Base-by-base conservation (phyloP, 2,329 filamentous ascomycete species). In the Beauveria rudraprayagi region DNA sequence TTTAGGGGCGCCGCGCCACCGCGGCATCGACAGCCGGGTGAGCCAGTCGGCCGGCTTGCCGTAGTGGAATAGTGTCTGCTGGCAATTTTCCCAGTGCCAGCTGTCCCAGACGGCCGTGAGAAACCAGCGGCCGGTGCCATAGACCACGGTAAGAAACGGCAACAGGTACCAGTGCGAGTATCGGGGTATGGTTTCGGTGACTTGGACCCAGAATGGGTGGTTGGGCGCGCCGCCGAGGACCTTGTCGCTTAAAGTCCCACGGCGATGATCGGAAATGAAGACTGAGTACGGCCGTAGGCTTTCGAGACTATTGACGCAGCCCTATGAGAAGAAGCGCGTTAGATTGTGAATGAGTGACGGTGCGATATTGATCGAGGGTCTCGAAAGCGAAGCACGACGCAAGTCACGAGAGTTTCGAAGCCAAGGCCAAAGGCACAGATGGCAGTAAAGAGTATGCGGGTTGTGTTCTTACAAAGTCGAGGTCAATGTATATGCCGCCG, bases 401-500 rank as follows among this genome's bases (percentile, higher is more conserved):
- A 19, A 37, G n/a, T 19, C 10, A 14, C 11, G 48, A 16, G 9
- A 10, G 3, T 14, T 37, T 37, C 34, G 4, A 37, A 14, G 5
- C 10, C 34, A 37, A 37, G 11, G 11, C 14, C 11, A 37, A 37
- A 16, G 34, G 34, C 34, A 14, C 34, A 37, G 5, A 16, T 16
- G 34, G 34, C 34, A 37, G 11, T 14, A 5, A 11, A 19, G n/a
- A 46, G 19, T 19, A 46, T n/a, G 46, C 5, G 14, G 46, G 46
- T 16, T 10, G 22, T 19, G 17, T 10, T 19, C 57, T 46, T 54
- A 60, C 57, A 60, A 58, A 50, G 52, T 73, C 71, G 65, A 73
- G 68, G 62, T 91, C 88, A 66, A 91, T 84, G 71, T 91, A 91
- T 57, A 89, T 84, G 34, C 88, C 88, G 56, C 88, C 88, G 68